Base-by-base conservation (phyloP, 2,329 filamentous ascomycete species). In the Apiospora kogelbergensis region DNA sequence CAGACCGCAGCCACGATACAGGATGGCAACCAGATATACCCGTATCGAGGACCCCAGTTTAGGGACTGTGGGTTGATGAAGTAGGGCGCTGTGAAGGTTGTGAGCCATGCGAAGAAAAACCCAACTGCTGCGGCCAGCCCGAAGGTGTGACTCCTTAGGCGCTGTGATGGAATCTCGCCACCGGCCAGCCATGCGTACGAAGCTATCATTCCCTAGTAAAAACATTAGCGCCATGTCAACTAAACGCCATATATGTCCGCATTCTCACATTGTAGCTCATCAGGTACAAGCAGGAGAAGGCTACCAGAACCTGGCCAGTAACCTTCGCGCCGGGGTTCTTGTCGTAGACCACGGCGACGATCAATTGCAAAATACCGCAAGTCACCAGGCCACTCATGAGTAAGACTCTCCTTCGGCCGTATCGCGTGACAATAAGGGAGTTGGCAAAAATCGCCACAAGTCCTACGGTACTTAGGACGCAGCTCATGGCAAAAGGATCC, bases 41-140 rank as follows among this genome's bases (percentile, higher is more conserved):
- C 81, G 70, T 87, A 86, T 70, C 82, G 80, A 0, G 84, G 84
- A 2, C 77, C 84, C 85, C 85, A 88, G 69, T 84, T 83, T 67
- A 88, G 76, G 3, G 81, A 75, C 26, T 78, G 77, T 0, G 84
- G 83, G 71, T 87, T 86, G 73, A 87, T 86, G 72, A 87, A 87
- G 74, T 87, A 87, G 1, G 84, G 85, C 6, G 84, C 84, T 0
- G 85, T 86, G 71, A 86, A 87, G 0, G 84, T 85, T 0, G 83
- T 83, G 10, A 84, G 78, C 84, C 84, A 86, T 9, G 84, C 85
- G 6, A 81, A 83, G 22, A 85, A 76, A 72, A 86, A 87, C 1
- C 81, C 84, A 22, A 83, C 76, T 2, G 83, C 82, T 7, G 84
- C 81, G 3, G 84, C 84, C 22, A 83, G 75, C 60, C 85, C 85